Percentiles rank a stretch among this genome's conserved stretches.
These are phyloP conservation scores for Orbilia quercus DNA, from an alignment of 2,329 filamentous ascomycete genomes.

Conservation along the genomic window DNA sequence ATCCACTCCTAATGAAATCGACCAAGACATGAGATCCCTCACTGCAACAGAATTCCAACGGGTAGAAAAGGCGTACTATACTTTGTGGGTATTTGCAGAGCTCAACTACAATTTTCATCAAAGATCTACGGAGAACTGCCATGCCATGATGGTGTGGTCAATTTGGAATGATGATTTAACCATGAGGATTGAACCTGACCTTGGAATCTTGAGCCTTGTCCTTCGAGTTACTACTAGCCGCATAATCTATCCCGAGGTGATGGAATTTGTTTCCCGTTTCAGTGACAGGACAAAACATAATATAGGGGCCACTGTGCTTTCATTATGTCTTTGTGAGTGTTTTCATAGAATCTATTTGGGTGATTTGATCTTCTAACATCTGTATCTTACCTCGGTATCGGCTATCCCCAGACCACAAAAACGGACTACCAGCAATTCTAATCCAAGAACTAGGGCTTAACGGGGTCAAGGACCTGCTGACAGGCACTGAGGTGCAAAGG, in stretches of 20 bases:
- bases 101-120: constrained; percentile 9
- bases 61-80: constrained; percentile 45
- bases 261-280: neutral
- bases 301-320: neutral
- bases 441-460: constrained; percentile 29
- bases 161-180: constrained; percentile 20
- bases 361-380: neutral
- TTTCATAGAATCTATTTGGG: neutral
- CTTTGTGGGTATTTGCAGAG: constrained; percentile 36
- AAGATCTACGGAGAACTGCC: neutral
- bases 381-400: no score
- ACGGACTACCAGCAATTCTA: constrained; percentile 19
- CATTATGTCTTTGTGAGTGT: constrained; percentile 36
- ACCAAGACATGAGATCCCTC: constrained; percentile 16
- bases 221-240: constrained; percentile 18
- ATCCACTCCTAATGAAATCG: neutral
- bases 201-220: constrained; percentile 29
- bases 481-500: neutral
- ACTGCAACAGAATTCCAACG: constrained; percentile 30
- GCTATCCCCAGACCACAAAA: constrained; percentile 26
- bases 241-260: constrained; percentile 34
- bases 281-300: constrained; percentile 2
- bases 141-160: constrained; percentile 20
- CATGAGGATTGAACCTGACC: constrained; percentile 9
- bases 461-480: constrained; percentile 13